Percentiles rank a stretch among this genome's conserved stretches.
phyloP scores from a whole-genome alignment of 768 basidiomycete species.

The Cytidiella melzeri region DNA sequence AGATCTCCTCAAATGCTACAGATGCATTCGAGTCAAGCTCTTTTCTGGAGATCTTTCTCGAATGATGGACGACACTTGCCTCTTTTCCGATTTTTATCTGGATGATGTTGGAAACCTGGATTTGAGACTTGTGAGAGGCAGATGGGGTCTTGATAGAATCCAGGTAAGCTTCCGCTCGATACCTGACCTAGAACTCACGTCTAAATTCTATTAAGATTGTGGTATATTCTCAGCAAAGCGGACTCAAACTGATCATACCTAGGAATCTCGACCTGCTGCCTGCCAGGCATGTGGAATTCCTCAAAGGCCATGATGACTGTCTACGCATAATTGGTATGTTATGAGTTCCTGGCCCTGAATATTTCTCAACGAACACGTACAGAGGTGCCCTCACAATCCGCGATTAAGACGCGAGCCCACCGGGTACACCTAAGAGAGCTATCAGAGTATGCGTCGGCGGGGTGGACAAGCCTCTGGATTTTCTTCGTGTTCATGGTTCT shows the following conservation, averaged over 20 bases:
- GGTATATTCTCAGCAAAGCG: not conserved
- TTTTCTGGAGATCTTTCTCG: not conserved
- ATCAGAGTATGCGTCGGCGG: not conserved
- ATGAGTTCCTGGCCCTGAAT: not conserved
- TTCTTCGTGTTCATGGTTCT: not conserved
- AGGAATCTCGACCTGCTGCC: not conserved
- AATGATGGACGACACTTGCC: constrained; percentile 2
- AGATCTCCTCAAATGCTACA: not conserved
- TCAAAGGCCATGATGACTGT: constrained; percentile 4
- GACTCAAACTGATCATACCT: constrained; percentile 1
- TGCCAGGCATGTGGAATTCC: not conserved
- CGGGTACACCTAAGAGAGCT: not conserved
- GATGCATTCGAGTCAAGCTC: constrained; percentile 2
- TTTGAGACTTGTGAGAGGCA: not conserved
- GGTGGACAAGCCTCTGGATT: not conserved
- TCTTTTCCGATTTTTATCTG: not conserved
- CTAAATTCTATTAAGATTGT: not conserved
- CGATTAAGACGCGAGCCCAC: not conserved
- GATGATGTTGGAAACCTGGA: not conserved
- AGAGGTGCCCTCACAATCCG: not conserved
- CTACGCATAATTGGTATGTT: constrained; percentile 6
- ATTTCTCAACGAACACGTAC: not conserved
- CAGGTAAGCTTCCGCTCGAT: not conserved
- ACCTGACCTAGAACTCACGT: not conserved
- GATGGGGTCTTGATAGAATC: constrained; percentile 3